Base-by-base conservation (phyloP, 495 filamentous ascomycete genomes). In the Daldinia loculata region DNA sequence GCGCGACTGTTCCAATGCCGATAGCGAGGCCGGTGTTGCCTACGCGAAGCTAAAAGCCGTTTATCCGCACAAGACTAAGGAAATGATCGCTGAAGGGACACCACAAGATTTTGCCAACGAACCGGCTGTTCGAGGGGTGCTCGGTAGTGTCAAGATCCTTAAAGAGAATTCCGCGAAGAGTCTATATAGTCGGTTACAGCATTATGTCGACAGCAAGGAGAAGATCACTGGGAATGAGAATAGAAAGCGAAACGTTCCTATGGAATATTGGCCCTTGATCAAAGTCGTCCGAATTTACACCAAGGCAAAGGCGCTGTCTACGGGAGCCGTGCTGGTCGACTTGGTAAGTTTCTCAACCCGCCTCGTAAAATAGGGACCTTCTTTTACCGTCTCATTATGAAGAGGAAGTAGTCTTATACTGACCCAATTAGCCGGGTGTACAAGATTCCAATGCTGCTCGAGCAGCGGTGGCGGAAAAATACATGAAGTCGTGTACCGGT, bases 221-320 rank as follows among this genome's bases (percentile, higher is more conserved):
- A 74, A 72, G 61, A 58, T 61, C 3, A 66, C 51, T 34, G 51
- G 50, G 4, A 15, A 11, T 39, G 39, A 41, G 11, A 17, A 51
- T 15, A 77, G 61, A 59, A 62, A 81, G 9, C 65, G 79, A 19
- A 72, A 36, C 68, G 76, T 64, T 45, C 38, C 70, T 2, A 86
- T 88, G 76, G 85, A 86, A 27, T 86, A 81, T 43, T 92, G 89
- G 90, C 91, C 91, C 2, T 75, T 93, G 15, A 87, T 92, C 53
- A 86, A 87, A 57, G 86, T 89, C 17, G 88, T 92, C 34, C 81
- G 80, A 59, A 78, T 92, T 19, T 90, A 86, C 61, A 78, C 83
- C 27, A 90, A 87, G 73, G 79, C 87, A 3, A 56, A 79, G 4
- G 84, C 83, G 7, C 77, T 93, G 9, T 79, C 83, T 6, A 89